These are phyloP conservation scores for Prunus yedoensis DNA, from an alignment of 331 rosid species.

Conservation along the genomic window DNA sequence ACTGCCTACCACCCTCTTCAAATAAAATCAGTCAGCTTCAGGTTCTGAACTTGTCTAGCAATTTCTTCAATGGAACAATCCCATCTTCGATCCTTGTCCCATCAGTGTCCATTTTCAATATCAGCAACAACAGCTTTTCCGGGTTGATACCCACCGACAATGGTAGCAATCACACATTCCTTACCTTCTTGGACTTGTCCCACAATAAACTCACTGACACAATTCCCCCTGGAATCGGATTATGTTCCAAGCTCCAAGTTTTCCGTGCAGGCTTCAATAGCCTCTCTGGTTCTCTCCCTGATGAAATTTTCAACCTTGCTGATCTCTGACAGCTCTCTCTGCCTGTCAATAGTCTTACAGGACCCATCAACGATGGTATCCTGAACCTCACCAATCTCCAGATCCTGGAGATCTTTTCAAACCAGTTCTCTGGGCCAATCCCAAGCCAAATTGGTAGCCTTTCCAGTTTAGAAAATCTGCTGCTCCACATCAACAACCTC, in stretches of 20 bases:
- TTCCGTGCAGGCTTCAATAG: slow-evolving; percentile 72
- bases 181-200: slow-evolving; percentile 62
- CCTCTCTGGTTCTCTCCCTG: slow-evolving; percentile 57
- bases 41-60: slow-evolving; percentile 67
- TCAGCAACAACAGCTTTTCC: slow-evolving; percentile 66
- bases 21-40: slow-evolving; percentile 20
- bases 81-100: slow-evolving; percentile 42
- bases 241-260: slow-evolving; percentile 57
- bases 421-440: slow-evolving; percentile 4
- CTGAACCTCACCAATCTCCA: slow-evolving; percentile 50
- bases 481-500: slow-evolving; percentile 68
- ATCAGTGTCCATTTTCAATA: slow-evolving; percentile 51
- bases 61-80: slow-evolving; percentile 51
- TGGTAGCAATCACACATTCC: slow-evolving; percentile 25
- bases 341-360: slow-evolving; percentile 53
- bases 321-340: slow-evolving; percentile 52
- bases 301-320: slow-evolving; percentile 46
- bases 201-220: slow-evolving; percentile 43
- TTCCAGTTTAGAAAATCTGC: slow-evolving; percentile 49
- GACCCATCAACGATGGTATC: slow-evolving; percentile 49
- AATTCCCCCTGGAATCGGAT: slow-evolving; percentile 54
- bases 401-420: slow-evolving; percentile 72
- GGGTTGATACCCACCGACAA: slow-evolving; percentile 47
- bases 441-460: slow-evolving; percentile 66
- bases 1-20: slow-evolving; percentile 34